Conservation (phyloP, 805 yeast species). For the Candida sanyiensis region DNA sequence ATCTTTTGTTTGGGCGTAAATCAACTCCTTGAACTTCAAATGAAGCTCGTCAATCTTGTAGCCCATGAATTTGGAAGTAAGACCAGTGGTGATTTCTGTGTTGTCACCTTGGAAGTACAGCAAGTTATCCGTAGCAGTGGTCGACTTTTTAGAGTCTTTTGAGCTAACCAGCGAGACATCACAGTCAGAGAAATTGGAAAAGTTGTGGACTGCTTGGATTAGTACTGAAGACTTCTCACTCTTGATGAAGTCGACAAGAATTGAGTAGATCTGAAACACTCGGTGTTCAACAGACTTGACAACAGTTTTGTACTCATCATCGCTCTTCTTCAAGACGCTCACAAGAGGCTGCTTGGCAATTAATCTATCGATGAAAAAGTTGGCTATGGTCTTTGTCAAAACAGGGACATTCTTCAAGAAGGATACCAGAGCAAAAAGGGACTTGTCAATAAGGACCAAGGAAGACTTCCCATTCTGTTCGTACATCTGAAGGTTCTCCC, state of each 20-base stretch:
- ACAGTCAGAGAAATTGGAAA: conserved; percentile 34
- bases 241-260: conserved; percentile 24
- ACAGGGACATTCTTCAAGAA: conserved; percentile 38
- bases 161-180: background rate
- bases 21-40: conserved; percentile 22
- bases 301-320: conserved; percentile 1
- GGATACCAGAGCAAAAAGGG: conserved; percentile 51
- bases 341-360: conserved; percentile 12
- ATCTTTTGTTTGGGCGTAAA: conserved; percentile 9
- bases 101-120: conserved; percentile 19
- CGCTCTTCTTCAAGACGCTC: conserved; percentile 10
- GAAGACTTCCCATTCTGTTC: conserved; percentile 34
- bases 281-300: conserved; percentile 35
- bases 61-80: conserved; percentile 42
- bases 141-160: background rate
- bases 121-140: conserved; percentile 12
- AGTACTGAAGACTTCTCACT: conserved; percentile 26
- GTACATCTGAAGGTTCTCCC: conserved; percentile 54
- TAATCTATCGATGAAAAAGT: conserved; percentile 37
- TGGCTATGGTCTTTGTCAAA: conserved; percentile 40
- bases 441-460: conserved; percentile 49
- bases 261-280: conserved; percentile 40
- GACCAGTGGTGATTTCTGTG: conserved; percentile 45
- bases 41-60: conserved; percentile 34
- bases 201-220: conserved; percentile 34